Percentiles rank a stretch among this genome's conserved stretches.
phyloP scores from a whole-genome alignment of 345 rosid genomes.

The Excoecaria agallocha region DNA sequence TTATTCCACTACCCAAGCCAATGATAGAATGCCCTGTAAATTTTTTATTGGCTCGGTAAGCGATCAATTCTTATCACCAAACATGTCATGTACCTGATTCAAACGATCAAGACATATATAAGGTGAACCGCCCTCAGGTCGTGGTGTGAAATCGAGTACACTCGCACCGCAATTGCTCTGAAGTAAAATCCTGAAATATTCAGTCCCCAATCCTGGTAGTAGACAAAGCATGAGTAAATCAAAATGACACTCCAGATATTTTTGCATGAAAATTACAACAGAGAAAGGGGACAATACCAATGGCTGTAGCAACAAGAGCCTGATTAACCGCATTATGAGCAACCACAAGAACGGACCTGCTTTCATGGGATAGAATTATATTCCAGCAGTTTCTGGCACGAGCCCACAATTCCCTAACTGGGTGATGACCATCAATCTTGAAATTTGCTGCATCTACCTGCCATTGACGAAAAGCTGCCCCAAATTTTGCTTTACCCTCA shows the following conservation, averaged over 20 bases:
- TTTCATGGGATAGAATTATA: constrained; percentile 63
- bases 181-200: constrained; percentile 78
- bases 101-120: constrained; percentile 76
- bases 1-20: too few relatives aligned
- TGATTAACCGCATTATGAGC: constrained; percentile 97
- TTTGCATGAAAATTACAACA: neutral
- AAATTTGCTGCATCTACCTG: constrained; percentile 80
- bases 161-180: constrained; percentile 97
- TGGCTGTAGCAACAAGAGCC: constrained; percentile 83
- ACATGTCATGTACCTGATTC: constrained; percentile 57
- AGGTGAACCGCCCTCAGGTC: constrained; percentile 66
- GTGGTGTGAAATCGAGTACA: constrained; percentile 74
- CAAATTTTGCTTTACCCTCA: constrained; percentile 76
- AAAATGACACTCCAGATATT: neutral
- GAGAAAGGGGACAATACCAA: constrained; percentile 46
- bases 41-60: too few relatives aligned
- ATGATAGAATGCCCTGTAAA: too few relatives aligned
- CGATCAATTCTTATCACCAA: neutral
- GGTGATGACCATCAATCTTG: constrained; percentile 78
- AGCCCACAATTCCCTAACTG: constrained; percentile 85
- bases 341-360: constrained; percentile 85
- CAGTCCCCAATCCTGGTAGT: constrained; percentile 64
- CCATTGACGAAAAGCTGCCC: constrained; percentile 75
- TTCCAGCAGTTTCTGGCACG: constrained; percentile 76
- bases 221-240: constrained; percentile 6